Evolutionary conservation across 148 eudicot genomes (phyloP), one percentile per base, ranked within the genome.

Genomic region (Polygonum maritimum): DNA sequence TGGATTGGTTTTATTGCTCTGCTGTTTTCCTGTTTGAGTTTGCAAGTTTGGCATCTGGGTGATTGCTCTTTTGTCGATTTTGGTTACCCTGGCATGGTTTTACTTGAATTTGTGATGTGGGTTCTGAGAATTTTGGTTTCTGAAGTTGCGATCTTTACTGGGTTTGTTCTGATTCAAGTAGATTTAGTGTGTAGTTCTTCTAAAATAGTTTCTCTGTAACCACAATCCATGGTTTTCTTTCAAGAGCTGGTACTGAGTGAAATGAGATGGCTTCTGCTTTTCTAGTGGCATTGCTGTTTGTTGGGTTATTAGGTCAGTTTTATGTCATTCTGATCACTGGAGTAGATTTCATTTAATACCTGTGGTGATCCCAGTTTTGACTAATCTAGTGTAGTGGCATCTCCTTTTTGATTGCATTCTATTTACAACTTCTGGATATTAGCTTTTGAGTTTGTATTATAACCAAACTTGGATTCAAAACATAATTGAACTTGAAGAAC

Each of bases 321-420:
- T 40, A 63, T 67, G 15, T 35, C 44, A 67, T 67, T 60, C 71
- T 35, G 9, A 67, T 60, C 10, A 26, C 11, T 60, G 33, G 63
- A 21, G 38, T 22, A 31, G 58, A n/a, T 54, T 54, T 19, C 60
- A 60, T 60, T 11, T 41, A 3, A 41, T 26, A 26, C 36, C 31
- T 67, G 41, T 15, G 71, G 39, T 67, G 71, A 67, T 67, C 71
- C 69, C 71, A 67, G 16, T 67, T 67, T 38, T 67, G 71, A 36
- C 71, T 40, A 63, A 63, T 2, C 36, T 11, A 13, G 18, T 31
- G n/a, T 36, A 67, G 36, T 62, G 38, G 38, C 38, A 9, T 26
- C 69, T 62, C 18, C 31, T 62, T 62, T 38, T 38, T 38, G 33
- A 22, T 26, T 31, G 36, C 38, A 6, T 60, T 60, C 12, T 5